phyloP scores from a whole-genome alignment of 441 rosid genomes.

The Dalechampia spathulata region DNA sequence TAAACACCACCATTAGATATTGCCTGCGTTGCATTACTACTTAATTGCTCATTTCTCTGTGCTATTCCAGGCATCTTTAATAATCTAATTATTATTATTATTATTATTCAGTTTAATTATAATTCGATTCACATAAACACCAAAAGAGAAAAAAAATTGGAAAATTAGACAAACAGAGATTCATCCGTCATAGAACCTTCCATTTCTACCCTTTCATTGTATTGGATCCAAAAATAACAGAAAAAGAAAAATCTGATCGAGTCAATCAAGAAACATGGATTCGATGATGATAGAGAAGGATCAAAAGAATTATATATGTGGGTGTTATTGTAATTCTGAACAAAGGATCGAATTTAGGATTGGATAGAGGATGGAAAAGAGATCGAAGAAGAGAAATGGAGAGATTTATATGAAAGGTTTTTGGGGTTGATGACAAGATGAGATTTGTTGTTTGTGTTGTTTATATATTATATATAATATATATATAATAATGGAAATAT shows the following conservation, averaged over 20 bases:
- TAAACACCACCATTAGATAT: slow-evolving; percentile 13
- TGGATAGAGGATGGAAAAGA: neutral
- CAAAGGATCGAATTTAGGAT: neutral
- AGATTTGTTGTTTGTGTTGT: neutral
- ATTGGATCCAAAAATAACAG: too few relatives aligned
- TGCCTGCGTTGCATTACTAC: slow-evolving; percentile 21
- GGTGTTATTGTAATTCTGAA: too few relatives aligned
- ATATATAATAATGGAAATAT: too few relatives aligned
- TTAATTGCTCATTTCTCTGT: slow-evolving; percentile 56
- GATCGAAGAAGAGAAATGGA: too few relatives aligned
- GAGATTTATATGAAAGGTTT: neutral
- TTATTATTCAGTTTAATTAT: neutral
- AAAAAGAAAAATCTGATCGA: neutral
- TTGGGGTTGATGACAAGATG: too few relatives aligned
- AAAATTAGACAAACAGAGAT: neutral
- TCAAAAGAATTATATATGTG: neutral
- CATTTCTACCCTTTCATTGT: neutral
- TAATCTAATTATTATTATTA: slow-evolving; percentile 21
- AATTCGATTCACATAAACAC: neutral
- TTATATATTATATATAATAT: too few relatives aligned
- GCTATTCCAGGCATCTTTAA: slow-evolving; percentile 28
- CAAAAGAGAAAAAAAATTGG: neutral
- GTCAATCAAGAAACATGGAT: neutral
- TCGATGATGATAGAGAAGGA: neutral
- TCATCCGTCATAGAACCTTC: slow-evolving; percentile 4